Conservation (phyloP, 2,329 filamentous ascomycete genomes). For the Aureobasidium sp. region DNA sequence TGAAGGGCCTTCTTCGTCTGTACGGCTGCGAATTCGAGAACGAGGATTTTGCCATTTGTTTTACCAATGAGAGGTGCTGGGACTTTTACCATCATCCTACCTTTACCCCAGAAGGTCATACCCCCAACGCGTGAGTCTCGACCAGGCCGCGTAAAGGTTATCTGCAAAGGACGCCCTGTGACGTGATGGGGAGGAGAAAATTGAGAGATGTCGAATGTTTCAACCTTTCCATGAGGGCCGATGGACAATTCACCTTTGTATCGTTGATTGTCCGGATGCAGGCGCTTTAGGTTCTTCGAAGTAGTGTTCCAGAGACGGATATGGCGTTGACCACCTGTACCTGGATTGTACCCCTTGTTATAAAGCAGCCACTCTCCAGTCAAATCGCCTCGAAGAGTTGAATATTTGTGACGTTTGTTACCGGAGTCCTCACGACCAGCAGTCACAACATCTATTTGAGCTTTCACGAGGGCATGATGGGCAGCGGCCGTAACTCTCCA, state of each 20-base stretch:
- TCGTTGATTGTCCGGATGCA: neutral
- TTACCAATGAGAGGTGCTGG: no score
- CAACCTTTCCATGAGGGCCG: neutral
- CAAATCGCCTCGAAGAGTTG: neutral
- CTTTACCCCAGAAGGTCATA: constrained; percentile 36
- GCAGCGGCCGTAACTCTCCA: no score
- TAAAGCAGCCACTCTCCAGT: neutral
- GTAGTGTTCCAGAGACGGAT: neutral
- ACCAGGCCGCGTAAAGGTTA: neutral
- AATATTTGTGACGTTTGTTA: neutral
- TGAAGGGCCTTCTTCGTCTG: no score
- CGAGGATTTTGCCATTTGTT: no score
- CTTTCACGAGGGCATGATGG: no score
- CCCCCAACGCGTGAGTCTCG: constrained; percentile 26
- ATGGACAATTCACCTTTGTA: neutral
- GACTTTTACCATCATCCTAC: neutral
- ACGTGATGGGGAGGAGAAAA: neutral
- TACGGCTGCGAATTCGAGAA: no score
- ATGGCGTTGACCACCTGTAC: neutral
- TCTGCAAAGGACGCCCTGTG: neutral
- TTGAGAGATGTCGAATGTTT: neutral
- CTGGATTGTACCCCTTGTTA: neutral
- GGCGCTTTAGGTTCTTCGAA: neutral
- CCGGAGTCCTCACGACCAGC: neutral
- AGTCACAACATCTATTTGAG: neutral